Evolutionary conservation across 768 basidiomycete genomes (phyloP).

Genomic region (Boletus rubropictus): DNA sequence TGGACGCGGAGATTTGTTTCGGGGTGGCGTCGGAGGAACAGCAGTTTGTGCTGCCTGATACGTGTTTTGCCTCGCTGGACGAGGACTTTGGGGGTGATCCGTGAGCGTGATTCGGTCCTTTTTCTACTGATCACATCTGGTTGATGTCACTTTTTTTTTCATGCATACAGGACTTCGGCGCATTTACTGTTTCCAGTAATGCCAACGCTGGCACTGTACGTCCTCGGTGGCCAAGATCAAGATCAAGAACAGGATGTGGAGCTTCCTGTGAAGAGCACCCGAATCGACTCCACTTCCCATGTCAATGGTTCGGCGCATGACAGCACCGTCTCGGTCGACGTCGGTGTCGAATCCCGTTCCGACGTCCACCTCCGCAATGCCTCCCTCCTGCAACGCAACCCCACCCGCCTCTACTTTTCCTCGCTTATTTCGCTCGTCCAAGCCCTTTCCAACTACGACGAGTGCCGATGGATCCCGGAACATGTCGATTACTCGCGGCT

Average conservation of each 20-base stretch:
- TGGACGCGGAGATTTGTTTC: constrained; percentile 47
- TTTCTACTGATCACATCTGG: not conserved
- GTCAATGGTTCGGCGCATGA: not conserved
- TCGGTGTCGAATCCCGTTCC: constrained; percentile 45
- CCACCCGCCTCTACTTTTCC: constrained; percentile 45
- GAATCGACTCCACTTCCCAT: not conserved
- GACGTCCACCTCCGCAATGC: constrained; percentile 61
- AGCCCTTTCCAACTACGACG: constrained; percentile 51
- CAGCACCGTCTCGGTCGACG: constrained; percentile 35
- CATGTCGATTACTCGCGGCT: constrained; percentile 49
- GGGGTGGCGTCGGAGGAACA: constrained; percentile 50
- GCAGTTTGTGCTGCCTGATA: constrained; percentile 51
- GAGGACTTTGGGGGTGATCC: constrained; percentile 36
- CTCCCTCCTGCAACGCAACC: constrained; percentile 51
- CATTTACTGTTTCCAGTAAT: constrained; percentile 53
- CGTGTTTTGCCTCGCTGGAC: constrained; percentile 49
- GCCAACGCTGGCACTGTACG: constrained; percentile 49
- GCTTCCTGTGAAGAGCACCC: constrained; percentile 3
- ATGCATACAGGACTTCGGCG: constrained; percentile 36
- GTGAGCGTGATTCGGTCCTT: constrained; percentile 17
- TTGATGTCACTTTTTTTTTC: not conserved
- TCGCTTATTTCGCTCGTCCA: constrained; percentile 47
- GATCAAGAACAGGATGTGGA: constrained; percentile 8
- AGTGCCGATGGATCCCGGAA: constrained; percentile 52
- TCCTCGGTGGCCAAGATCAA: constrained; percentile 35